These are phyloP conservation scores for Hydnomerulius pinastri DNA, from an alignment of 768 basidiomycete genomes.

Conservation along the genomic window DNA sequence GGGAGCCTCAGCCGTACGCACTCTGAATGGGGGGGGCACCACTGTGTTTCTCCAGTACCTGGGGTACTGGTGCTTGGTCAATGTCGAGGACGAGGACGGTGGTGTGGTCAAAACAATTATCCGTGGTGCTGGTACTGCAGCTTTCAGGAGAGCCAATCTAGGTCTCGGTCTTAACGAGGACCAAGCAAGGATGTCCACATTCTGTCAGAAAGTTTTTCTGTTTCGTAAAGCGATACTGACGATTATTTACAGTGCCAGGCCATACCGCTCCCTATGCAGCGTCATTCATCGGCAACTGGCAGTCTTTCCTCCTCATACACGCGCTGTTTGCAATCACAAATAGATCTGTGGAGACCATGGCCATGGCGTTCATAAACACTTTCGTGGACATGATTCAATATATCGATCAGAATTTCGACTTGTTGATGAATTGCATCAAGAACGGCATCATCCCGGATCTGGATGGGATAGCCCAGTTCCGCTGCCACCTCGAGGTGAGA, in stretches of 20 bases:
- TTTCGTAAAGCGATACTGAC: background rate
- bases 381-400: conserved; percentile 10
- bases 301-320: background rate
- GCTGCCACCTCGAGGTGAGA: conserved; percentile 3
- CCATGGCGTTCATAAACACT: background rate
- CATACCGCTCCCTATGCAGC: background rate
- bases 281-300: background rate
- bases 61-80: background rate
- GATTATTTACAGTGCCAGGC: background rate
- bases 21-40: too few species aligned
- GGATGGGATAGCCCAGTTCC: conserved; percentile 3
- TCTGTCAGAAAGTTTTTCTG: background rate
- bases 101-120: background rate
- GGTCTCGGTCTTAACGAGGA: background rate
- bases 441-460: conserved; percentile 5
- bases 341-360: conserved; percentile 1
- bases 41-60: background rate
- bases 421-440: conserved; percentile 8
- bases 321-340: background rate
- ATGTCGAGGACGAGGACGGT: background rate
- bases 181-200: background rate
- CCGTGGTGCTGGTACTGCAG: background rate
- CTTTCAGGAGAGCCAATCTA: background rate
- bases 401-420: conserved; percentile 10
- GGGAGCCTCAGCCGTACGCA: too few species aligned